Conservation (phyloP, 805 yeast genomes). For the Saccharomyces kudriavzevii region DNA sequence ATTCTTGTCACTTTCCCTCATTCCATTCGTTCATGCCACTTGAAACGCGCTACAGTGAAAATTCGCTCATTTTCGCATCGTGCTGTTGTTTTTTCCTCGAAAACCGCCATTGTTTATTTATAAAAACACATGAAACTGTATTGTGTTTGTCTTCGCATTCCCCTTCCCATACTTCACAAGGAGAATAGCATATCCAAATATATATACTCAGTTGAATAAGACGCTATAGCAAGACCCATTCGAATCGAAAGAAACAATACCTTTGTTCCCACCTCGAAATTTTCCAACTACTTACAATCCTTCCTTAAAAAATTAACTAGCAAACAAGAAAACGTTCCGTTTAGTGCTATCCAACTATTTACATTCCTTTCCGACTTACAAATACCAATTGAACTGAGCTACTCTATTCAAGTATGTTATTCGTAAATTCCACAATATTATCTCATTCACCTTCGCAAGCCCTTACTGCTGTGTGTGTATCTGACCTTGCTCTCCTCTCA, state of each 20-base stretch:
- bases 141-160: not conserved
- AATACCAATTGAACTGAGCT: not conserved
- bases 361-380: constrained; percentile 10
- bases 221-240: not conserved
- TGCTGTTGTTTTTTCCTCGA: not conserved
- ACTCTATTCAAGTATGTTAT: not conserved
- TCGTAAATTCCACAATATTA: constrained; percentile 1
- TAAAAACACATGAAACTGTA: not conserved
- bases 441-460: not conserved
- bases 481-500: not conserved
- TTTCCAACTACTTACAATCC: constrained; percentile 34
- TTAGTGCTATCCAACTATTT: constrained; percentile 13
- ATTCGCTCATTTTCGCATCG: not conserved
- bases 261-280: not conserved
- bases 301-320: constrained; percentile 9
- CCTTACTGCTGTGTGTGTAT: not conserved
- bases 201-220: not conserved
- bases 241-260: not conserved
- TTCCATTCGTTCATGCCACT: not conserved
- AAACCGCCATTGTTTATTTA: not conserved
- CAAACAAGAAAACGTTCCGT: constrained; percentile 4
- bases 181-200: not conserved
- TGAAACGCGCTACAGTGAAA: not conserved
- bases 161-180: not conserved
- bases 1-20: not conserved